phyloP scores from a whole-genome alignment of 495 filamentous ascomycete species.

The Clavariopsis aquatica region DNA sequence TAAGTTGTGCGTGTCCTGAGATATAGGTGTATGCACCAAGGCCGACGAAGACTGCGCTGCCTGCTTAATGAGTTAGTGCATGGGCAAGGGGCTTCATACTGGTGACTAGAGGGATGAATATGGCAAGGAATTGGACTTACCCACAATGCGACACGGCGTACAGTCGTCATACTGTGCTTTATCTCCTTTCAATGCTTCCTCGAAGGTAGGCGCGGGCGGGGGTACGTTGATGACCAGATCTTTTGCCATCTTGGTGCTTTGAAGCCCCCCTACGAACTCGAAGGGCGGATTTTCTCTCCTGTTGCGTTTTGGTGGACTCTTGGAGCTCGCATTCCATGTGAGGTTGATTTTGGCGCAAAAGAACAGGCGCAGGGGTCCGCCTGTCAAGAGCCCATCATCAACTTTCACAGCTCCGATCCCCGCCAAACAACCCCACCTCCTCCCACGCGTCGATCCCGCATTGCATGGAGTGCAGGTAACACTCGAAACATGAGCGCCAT shows the following conservation, averaged over 20 bases:
- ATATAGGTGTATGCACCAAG: slow-evolving; percentile 85
- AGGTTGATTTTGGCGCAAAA: background rate
- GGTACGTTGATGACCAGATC: background rate
- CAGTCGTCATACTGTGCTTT: slow-evolving; percentile 41
- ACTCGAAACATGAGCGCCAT: slow-evolving; percentile 60
- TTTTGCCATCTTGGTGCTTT: background rate
- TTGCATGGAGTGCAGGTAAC: slow-evolving; percentile 16
- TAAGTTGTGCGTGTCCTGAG: slow-evolving; percentile 75
- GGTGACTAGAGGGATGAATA: background rate
- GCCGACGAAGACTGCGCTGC: slow-evolving; percentile 82
- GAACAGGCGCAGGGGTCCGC: background rate
- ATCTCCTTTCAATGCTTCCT: slow-evolving; percentile 35
- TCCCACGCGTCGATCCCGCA: background rate
- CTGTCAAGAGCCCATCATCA: background rate
- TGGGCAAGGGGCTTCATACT: too few species aligned
- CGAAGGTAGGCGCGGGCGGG: slow-evolving; percentile 11
- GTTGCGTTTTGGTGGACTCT: background rate
- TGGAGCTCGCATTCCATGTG: background rate
- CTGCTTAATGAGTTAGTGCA: slow-evolving; percentile 51
- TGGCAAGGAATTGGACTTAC: slow-evolving; percentile 29
- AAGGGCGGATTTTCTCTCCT: background rate
- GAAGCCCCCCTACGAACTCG: background rate
- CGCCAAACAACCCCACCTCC: slow-evolving; percentile 16
- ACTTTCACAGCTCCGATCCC: slow-evolving; percentile 23
- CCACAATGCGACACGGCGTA: slow-evolving; percentile 45